phyloP scores from a whole-genome alignment of 2,329 filamentous ascomycete species.

The Alternaria gaisen region DNA sequence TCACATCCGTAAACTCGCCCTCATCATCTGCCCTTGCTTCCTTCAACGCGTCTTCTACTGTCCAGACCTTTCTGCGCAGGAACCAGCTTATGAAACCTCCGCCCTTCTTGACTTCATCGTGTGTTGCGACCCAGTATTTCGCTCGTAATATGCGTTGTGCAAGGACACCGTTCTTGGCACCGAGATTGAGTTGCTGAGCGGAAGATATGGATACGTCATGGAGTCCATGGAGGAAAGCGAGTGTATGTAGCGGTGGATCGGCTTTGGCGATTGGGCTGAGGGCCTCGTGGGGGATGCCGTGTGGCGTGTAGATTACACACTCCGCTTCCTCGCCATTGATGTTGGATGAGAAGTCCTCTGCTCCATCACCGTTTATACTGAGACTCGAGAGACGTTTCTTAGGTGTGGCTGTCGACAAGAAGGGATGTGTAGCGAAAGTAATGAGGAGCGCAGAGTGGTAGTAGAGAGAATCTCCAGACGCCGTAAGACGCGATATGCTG shows the following conservation, averaged over 20 bases:
- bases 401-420: constrained; percentile 35
- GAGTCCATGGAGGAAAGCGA: constrained; percentile 71
- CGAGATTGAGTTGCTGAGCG: constrained; percentile 69
- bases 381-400: constrained; percentile 42
- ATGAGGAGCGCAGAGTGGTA: constrained; percentile 68
- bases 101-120: constrained; percentile 70
- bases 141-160: constrained; percentile 63
- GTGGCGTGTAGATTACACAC: constrained; percentile 70
- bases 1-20: constrained; percentile 34
- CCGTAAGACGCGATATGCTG: constrained; percentile 66
- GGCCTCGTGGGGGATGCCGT: constrained; percentile 63
- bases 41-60: constrained; percentile 58
- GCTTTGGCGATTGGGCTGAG: constrained; percentile 57
- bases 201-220: constrained; percentile 65
- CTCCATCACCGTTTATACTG: constrained; percentile 43
- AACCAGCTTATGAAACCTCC: constrained; percentile 64
- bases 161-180: constrained; percentile 68
- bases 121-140: constrained; percentile 71
- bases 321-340: constrained; percentile 53
- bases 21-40: constrained; percentile 58
- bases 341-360: constrained; percentile 24
- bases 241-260: constrained; percentile 58
- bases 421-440: constrained; percentile 57
- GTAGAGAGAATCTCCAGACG: constrained; percentile 63
- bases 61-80: constrained; percentile 55